Evolutionary conservation across 2,329 filamentous ascomycete species (phyloP), one percentile per base, ranked within the genome.

Genomic region (Ophiosphaerella herpotricha): DNA sequence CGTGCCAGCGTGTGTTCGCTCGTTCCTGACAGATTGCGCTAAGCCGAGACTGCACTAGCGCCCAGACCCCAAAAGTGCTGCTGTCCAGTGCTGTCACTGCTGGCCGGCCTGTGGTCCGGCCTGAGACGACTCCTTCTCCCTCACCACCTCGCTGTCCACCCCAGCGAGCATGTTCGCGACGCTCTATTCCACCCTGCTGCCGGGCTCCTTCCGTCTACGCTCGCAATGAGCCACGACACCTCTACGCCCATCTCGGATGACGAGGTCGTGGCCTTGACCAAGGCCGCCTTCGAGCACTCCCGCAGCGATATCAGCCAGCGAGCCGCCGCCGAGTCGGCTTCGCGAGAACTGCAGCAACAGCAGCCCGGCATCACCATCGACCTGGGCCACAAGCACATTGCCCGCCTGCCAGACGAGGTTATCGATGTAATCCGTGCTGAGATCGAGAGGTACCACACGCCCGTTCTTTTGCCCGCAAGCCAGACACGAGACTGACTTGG

Each of bases 361-460:
- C 69, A 86, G 66, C 84, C 86, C 1, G 89, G 89, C 51, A 83
- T 91, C 50, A 92, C 89, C 29, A 87, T 93, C 61, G 88, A 92
- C 72, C 74, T 92, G 56, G 90, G 88, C 71, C 85, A 88, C 63
- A 88, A 87, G 73, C 85, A 85, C 65, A 91, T 92, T 38, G 82
- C 85, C 61, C 82, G 80, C 55, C 74, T 91, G 48, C 88, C 88
- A 0, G 86, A 89, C 50, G 88, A 90, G 71, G 85, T 90, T 37
- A 85, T 91, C 35, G 85, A 88, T 63, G 82, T 90, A 54, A 88
- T 91, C 63, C 88, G 88, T 72, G 80, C 87, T 61, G 85, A 89
- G 68, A 78, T 90, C 55, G 87, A 90, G 75, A 81, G 88, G 86
- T 90, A 69, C 26, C 26, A 4, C 26, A 7, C 48, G 60, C 39